Conservation (phyloP, 768 basidiomycete genomes). For the Gautieria morchelliformis region DNA sequence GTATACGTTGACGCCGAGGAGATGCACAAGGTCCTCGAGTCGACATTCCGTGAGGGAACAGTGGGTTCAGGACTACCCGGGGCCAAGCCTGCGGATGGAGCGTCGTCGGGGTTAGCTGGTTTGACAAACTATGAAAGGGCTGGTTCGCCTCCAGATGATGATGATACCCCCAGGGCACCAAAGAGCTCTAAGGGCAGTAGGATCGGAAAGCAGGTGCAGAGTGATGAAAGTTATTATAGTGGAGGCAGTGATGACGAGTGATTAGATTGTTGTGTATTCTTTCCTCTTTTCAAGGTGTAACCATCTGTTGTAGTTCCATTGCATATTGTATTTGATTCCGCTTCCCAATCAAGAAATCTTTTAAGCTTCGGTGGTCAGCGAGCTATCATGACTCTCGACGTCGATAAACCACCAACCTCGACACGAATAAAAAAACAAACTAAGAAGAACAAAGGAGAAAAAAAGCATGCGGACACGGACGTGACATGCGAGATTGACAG, state of each 20-base stretch:
- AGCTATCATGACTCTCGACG: not conserved
- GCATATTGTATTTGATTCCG: not conserved
- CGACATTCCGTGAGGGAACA: conserved; percentile 54
- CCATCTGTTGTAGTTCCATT: not conserved
- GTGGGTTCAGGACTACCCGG: conserved; percentile 68
- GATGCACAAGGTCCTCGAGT: conserved; percentile 84
- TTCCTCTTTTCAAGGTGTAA: not conserved
- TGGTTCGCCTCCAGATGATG: conserved; percentile 1
- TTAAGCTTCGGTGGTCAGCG: too few species aligned
- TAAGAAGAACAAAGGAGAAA: conserved; percentile 24
- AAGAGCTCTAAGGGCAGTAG: not conserved
- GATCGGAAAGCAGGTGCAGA: conserved; percentile 5
- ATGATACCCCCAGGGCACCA: conserved; percentile 5
- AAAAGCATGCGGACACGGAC: conserved; percentile 16
- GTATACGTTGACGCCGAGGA: conserved; percentile 91
- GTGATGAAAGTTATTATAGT: conserved; percentile 6
- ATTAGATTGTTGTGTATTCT: not conserved
- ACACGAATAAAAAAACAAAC: conserved; percentile 3
- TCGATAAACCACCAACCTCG: not conserved
- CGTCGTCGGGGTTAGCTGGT: not conserved
- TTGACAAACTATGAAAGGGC: not conserved
- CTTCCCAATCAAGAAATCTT: not conserved
- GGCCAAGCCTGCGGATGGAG: conserved; percentile 32
- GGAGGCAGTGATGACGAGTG: conserved; percentile 7
- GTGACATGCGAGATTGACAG: conserved; percentile 5